Evolutionary conservation across 257 asterid species (phyloP), one percentile per base, ranked within the genome.

Genomic region (Eustoma russellianum): DNA sequence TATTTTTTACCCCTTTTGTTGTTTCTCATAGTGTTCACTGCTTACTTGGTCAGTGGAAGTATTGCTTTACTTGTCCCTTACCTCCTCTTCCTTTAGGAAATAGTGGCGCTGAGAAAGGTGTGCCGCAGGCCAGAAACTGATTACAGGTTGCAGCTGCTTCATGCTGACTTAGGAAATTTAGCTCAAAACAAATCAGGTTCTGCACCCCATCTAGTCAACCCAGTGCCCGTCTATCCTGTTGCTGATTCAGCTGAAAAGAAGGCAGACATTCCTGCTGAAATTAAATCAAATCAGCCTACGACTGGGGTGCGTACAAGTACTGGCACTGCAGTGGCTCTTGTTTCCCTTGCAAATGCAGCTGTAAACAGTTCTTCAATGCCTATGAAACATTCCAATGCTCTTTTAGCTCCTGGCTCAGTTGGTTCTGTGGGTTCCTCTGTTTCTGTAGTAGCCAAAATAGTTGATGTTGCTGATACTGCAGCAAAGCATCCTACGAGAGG

Each of bases 121-220:
- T 77, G 88, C 35, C 79, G 84, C 52, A 63, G 84, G 55, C 88
- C 82, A 33, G 88, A 77, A 68, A 80, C 84, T 66, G 84, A 80
- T 67, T 77, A 72, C 53, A 71, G 88, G 71, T 53, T 80, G 74
- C 82, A 69, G 65, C 81, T 71, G 59, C 78, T 74, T 35, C 72
- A 68, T 63, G 65, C 74, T 12, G 74, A 62, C 46, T 52, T 68
- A 51, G 63, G 70, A 34, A 45, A 44, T 5, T 30, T 16, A 62
- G 73, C 66, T 38, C 71, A 71, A 53, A 84, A 70, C 59, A 87
- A 73, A 58, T 46, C 57, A 7, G 69, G 57, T 54, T 30, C 55
- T 0, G 74, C 71, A 35, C 52, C 67, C 63, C 74, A 41, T 50
- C 58, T 54, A 3, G 64, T 63, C 61, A 77, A 63, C 65, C 52